These are phyloP conservation scores for Hygrocybe coccinea DNA, from an alignment of 768 basidiomycete genomes.

Conservation along the genomic window DNA sequence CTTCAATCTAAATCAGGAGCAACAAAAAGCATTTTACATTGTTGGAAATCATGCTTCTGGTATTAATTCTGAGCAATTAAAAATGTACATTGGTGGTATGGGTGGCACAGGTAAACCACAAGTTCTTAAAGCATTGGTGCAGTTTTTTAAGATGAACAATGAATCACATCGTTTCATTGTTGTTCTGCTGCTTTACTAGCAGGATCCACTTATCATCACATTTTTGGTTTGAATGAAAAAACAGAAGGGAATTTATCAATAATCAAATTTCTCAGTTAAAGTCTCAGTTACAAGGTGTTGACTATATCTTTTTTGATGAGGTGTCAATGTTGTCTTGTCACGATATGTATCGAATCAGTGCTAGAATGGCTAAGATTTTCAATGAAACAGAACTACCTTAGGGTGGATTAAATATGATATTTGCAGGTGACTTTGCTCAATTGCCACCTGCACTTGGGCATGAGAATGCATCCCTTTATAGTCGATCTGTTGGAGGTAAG, in stretches of 20 bases:
- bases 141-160: slow-evolving; percentile 21
- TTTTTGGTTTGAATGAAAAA: slow-evolving; percentile 7
- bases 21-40: too few species aligned
- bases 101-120: too few species aligned
- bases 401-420: slow-evolving; percentile 34
- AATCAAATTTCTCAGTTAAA: slow-evolving; percentile 5
- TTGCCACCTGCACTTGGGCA: slow-evolving; percentile 21
- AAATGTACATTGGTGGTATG: too few species aligned
- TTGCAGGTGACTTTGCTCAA: slow-evolving; percentile 39
- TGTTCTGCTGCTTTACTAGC: slow-evolving; percentile 22
- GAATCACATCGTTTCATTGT: slow-evolving; percentile 24
- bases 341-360: slow-evolving; percentile 29
- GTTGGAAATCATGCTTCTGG: too few species aligned
- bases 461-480: slow-evolving; percentile 16
- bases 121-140: slow-evolving; percentile 25
- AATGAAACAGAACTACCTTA: slow-evolving; percentile 20
- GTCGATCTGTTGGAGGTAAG: slow-evolving; percentile 3
- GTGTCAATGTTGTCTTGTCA: slow-evolving; percentile 38
- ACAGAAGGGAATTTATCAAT: neutral
- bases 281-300: slow-evolving; percentile 10
- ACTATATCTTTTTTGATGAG: slow-evolving; percentile 37
- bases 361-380: slow-evolving; percentile 18
- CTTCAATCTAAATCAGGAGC: too few species aligned
- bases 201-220: slow-evolving; percentile 24
- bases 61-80: too few species aligned